A percentile compares a stretch with the other conserved stretches of the same genome.
These are phyloP conservation scores for Posidonia australis DNA, from an alignment of 106 monocot genomes.

Conservation along the genomic window DNA sequence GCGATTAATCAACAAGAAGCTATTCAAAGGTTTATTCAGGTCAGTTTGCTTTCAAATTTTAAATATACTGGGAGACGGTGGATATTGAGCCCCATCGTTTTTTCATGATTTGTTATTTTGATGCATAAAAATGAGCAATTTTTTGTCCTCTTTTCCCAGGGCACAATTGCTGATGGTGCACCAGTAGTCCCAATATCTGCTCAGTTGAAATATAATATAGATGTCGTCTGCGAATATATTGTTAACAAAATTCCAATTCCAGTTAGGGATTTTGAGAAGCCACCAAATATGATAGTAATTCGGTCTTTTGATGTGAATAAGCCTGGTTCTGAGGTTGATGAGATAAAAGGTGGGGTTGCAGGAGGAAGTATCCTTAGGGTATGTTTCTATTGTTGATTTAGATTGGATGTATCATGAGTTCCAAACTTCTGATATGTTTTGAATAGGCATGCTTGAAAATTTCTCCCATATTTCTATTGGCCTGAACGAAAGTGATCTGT, in stretches of 20 bases:
- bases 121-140: background rate
- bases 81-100: too few relatives aligned
- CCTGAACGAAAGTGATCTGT: too few relatives aligned
- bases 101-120: background rate
- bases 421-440: too few relatives aligned
- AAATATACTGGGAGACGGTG: too few relatives aligned
- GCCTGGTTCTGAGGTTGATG: constrained; percentile 96
- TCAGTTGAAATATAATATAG: constrained; percentile 90
- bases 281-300: constrained; percentile 95
- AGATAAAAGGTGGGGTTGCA: constrained; percentile 87
- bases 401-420: too few relatives aligned
- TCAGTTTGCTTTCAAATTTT: constrained; percentile 10
- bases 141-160: constrained; percentile 32
- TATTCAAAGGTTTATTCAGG: constrained; percentile 88
- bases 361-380: constrained; percentile 84
- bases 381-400: constrained; percentile 1
- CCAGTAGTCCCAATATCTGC: constrained; percentile 95
- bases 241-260: constrained; percentile 91
- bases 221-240: constrained; percentile 89
- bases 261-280: constrained; percentile 60
- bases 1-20: constrained; percentile 91
- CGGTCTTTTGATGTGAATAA: constrained; percentile 97
- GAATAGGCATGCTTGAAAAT: too few relatives aligned
- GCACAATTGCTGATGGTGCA: constrained; percentile 82
- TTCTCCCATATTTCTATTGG: too few relatives aligned